phyloP scores from a whole-genome alignment of 805 yeast species.

The Clavispora phyllophila region DNA sequence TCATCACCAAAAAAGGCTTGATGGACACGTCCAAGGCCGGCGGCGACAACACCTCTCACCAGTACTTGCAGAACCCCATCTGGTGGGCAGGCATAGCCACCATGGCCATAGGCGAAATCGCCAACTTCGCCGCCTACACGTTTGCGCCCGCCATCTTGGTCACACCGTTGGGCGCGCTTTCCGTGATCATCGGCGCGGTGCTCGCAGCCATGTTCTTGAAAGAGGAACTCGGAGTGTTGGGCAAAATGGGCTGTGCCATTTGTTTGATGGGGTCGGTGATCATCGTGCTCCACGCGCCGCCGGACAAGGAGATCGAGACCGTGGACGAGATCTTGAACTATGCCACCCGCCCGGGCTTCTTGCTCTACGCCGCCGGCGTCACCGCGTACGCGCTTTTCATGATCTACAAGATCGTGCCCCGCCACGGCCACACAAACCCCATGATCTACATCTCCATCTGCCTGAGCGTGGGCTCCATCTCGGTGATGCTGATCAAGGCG shows the following conservation, averaged over 20 bases:
- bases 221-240: conserved; percentile 83
- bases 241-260: conserved; percentile 89
- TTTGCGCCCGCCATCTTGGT: conserved; percentile 92
- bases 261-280: conserved; percentile 84
- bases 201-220: conserved; percentile 78
- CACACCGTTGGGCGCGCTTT: conserved; percentile 86
- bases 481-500: conserved; percentile 89
- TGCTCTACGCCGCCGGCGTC: conserved; percentile 62
- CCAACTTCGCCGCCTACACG: conserved; percentile 91
- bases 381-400: conserved; percentile 64
- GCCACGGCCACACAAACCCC: conserved; percentile 74
- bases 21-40: conserved; percentile 57
- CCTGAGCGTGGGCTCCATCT: conserved; percentile 83
- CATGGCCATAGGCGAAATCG: conserved; percentile 88
- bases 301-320: conserved; percentile 83
- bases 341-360: conserved; percentile 73
- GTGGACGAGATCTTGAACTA: conserved; percentile 82
- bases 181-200: conserved; percentile 89
- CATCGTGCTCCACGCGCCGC: conserved; percentile 87
- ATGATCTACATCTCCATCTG: conserved; percentile 88
- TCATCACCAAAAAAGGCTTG: conserved; percentile 83
- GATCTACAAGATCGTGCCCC: conserved; percentile 81
- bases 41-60: conserved; percentile 52
- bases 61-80: conserved; percentile 75
- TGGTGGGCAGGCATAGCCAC: conserved; percentile 94